phyloP scores from a whole-genome alignment of 2,329 filamentous ascomycete genomes.

The Ascosphaera aggregata region DNA sequence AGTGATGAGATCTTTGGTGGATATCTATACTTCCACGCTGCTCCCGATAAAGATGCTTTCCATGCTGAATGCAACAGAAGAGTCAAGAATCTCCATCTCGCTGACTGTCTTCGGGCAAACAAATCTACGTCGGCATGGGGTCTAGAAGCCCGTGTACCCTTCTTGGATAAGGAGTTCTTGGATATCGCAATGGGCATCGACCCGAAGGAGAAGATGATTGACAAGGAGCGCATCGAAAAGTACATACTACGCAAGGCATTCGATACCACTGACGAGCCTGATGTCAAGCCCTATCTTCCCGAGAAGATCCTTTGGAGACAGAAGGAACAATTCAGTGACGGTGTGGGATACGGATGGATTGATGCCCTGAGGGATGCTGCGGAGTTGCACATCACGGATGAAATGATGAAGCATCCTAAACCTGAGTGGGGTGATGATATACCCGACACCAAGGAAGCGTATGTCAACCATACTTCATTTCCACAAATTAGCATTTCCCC shows the following conservation, averaged over 20 bases:
- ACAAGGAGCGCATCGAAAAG: constrained; percentile 73
- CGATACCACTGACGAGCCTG: constrained; percentile 72
- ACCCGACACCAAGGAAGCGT: constrained; percentile 92
- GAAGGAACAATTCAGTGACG: constrained; percentile 98
- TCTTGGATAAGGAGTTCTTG: constrained; percentile 94
- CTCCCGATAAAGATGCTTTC: constrained; percentile 76
- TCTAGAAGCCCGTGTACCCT: constrained; percentile 89
- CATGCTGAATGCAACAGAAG: constrained; percentile 86
- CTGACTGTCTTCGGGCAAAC: constrained; percentile 96
- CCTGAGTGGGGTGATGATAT: constrained; percentile 84
- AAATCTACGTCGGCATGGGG: constrained; percentile 98
- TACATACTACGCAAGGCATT: constrained; percentile 97
- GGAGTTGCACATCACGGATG: constrained; percentile 71
- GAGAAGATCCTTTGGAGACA: constrained; percentile 92
- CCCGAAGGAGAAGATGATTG: constrained; percentile 89
- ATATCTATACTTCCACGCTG: constrained; percentile 95
- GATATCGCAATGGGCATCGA: constrained; percentile 86
- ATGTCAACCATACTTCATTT: too few species aligned
- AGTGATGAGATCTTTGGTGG: constrained; percentile 97
- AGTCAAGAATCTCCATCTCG: constrained; percentile 86
- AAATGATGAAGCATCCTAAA: constrained; percentile 98
- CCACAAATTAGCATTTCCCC: too few species aligned
- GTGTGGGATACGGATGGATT: constrained; percentile 98
- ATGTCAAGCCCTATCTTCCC: constrained; percentile 66
- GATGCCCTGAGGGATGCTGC: constrained; percentile 91